phyloP scores from a whole-genome alignment of 176 grass and related monocot species.

The Oryza meyeriana region DNA sequence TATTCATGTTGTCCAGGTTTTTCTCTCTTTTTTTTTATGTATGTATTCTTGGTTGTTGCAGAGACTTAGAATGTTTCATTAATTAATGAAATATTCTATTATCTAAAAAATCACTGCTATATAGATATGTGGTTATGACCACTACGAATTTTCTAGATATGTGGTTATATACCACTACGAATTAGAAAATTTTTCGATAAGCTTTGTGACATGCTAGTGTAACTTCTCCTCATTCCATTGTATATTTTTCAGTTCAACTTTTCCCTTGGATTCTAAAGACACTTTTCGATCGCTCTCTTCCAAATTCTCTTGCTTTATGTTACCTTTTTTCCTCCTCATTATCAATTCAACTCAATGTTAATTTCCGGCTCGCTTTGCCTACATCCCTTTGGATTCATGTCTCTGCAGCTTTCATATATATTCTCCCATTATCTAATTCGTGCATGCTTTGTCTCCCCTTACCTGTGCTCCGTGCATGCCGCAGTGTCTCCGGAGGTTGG shows the following conservation, averaged over 20 bases:
- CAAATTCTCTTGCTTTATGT: neutral
- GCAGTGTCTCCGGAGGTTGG: constrained; percentile 19
- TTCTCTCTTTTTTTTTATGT: too few species aligned
- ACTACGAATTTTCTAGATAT: neutral
- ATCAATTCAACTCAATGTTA: neutral
- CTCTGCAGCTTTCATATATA: constrained; percentile 16
- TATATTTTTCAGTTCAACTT: neutral
- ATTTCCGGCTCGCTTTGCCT: neutral
- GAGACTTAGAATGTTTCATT: too few species aligned
- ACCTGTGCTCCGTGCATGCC: neutral
- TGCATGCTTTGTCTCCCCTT: neutral
- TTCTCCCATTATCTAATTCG: constrained; percentile 28
- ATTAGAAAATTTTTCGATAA: neutral
- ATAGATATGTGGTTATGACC: neutral
- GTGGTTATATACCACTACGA: neutral
- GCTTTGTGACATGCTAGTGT: neutral
- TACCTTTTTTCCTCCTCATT: neutral
- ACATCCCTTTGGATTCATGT: neutral
- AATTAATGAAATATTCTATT: too few species aligned
- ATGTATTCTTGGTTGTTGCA: too few species aligned
- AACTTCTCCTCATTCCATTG: neutral
- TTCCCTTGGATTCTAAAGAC: neutral
- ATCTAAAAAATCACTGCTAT: too few species aligned
- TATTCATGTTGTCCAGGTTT: too few species aligned
- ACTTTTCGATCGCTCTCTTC: neutral